Percentiles rank a stretch among this genome's conserved stretches.
Conservation (phyloP, 257 asterid genomes). For the Nicotiana tabacum region DNA sequence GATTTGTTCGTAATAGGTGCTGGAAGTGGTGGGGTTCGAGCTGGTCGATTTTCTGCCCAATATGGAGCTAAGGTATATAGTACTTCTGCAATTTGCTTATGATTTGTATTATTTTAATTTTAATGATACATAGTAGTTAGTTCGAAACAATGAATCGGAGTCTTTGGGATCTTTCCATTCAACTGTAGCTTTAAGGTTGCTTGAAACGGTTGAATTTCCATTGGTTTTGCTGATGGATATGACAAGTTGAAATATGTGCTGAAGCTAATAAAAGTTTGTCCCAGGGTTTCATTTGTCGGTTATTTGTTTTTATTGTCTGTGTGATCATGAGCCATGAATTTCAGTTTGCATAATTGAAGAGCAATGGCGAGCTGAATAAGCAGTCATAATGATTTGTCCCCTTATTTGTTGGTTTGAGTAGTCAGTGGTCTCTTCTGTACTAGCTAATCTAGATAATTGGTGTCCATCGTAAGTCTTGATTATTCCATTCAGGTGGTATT, state of each 20-base stretch:
- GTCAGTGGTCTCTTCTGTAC: neutral
- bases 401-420: neutral
- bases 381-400: neutral
- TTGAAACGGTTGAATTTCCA: neutral
- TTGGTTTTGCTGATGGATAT: neutral
- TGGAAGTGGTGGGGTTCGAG: slow-evolving; percentile 99
- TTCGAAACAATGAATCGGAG: neutral
- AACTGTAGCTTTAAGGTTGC: neutral
- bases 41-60: slow-evolving; percentile 83
- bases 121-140: neutral
- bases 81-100: neutral
- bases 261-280: neutral
- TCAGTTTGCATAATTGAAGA: neutral
- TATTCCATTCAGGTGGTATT: neutral
- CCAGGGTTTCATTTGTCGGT: neutral
- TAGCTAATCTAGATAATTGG: neutral
- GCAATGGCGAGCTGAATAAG: neutral
- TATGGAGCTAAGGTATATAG: slow-evolving; percentile 79
- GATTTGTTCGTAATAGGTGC: slow-evolving; percentile 97
- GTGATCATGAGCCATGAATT: neutral
- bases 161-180: neutral
- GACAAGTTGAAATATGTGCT: neutral
- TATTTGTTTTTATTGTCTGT: neutral
- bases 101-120: neutral
- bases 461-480: neutral